These are phyloP conservation scores for Schizophyllum amplum DNA, from an alignment of 1,284 basidiomycete genomes.

Conservation along the genomic window DNA sequence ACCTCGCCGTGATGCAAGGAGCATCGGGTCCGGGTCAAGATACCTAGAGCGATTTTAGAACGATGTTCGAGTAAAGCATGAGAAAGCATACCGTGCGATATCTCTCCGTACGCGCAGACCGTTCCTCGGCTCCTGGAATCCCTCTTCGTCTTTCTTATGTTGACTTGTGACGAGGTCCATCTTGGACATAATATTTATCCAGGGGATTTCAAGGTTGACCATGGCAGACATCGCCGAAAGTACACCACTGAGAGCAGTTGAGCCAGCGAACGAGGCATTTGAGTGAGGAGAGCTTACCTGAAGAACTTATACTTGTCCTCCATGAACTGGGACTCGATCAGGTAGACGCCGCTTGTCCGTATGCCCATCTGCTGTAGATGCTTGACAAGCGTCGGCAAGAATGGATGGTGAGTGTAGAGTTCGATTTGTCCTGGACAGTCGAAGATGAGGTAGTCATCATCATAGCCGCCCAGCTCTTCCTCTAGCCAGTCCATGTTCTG, in stretches of 20 bases:
- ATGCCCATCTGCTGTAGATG: constrained; percentile 66
- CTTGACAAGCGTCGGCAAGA: constrained; percentile 84
- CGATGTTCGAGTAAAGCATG: neutral
- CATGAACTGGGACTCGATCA: constrained; percentile 98
- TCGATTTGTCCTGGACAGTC: constrained; percentile 99
- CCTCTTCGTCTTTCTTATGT: constrained; percentile 36
- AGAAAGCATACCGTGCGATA: constrained; percentile 58
- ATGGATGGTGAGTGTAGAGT: constrained; percentile 96
- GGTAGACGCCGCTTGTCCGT: constrained; percentile 78
- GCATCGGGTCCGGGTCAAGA: constrained; percentile 92
- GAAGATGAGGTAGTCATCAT: constrained; percentile 96
- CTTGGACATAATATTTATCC: constrained; percentile 98
- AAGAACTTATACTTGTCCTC: constrained; percentile 99
- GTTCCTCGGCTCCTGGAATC: constrained; percentile 52
- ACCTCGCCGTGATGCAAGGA: constrained; percentile 63
- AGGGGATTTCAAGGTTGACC: constrained; percentile 95
- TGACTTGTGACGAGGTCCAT: constrained; percentile 89
- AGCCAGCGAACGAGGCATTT: neutral
- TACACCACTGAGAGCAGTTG: constrained; percentile 63
- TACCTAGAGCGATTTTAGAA: constrained; percentile 48
- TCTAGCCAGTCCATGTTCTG: constrained; percentile 99
- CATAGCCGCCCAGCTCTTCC: constrained; percentile 90
- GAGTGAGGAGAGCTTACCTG: constrained; percentile 36
- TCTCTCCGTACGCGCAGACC: constrained; percentile 66
- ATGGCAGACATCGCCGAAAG: constrained; percentile 98